Percentiles rank a stretch among this genome's conserved stretches.
These are phyloP conservation scores for Phytophthora gonapodyides DNA, from an alignment of 352 stramenopile species.

Conservation along the genomic window DNA sequence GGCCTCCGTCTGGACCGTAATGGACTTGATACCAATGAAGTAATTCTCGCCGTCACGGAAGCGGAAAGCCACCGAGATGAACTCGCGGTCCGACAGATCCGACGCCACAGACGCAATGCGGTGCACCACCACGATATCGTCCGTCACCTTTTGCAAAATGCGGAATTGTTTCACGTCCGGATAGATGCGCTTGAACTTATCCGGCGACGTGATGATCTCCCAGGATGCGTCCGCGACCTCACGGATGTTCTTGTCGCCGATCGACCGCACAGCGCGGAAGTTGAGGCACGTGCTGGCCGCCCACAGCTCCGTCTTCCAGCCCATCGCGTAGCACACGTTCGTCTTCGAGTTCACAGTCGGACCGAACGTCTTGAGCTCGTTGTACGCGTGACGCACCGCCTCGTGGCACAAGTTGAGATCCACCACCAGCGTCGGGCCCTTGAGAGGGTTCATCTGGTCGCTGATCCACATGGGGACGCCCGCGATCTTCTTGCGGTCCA, in stretches of 20 bases:
- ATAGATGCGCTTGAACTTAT: slow-evolving; percentile 86
- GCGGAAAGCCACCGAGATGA: slow-evolving; percentile 78
- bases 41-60: slow-evolving; percentile 79
- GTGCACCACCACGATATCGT: slow-evolving; percentile 84
- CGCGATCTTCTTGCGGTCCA: slow-evolving; percentile 79
- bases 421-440: slow-evolving; percentile 74
- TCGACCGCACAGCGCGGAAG: slow-evolving; percentile 70
- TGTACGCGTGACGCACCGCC: slow-evolving; percentile 77
- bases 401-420: slow-evolving; percentile 81
- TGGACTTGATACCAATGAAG: slow-evolving; percentile 79
- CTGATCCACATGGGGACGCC: slow-evolving; percentile 79
- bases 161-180: slow-evolving; percentile 85
- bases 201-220: slow-evolving; percentile 84
- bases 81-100: slow-evolving; percentile 75
- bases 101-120: slow-evolving; percentile 77
- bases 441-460: slow-evolving; percentile 80
- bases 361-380: slow-evolving; percentile 76
- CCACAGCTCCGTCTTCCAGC: slow-evolving; percentile 86
- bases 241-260: slow-evolving; percentile 66
- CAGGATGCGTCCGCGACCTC: slow-evolving; percentile 76
- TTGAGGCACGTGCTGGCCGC: slow-evolving; percentile 75
- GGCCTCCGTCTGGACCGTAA: slow-evolving; percentile 69
- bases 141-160: slow-evolving; percentile 83
- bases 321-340: slow-evolving; percentile 87
- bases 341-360: slow-evolving; percentile 82